These are phyloP conservation scores for Discostella pseudostelligera DNA, from an alignment of 108 stramenopile species.

Conservation along the genomic window DNA sequence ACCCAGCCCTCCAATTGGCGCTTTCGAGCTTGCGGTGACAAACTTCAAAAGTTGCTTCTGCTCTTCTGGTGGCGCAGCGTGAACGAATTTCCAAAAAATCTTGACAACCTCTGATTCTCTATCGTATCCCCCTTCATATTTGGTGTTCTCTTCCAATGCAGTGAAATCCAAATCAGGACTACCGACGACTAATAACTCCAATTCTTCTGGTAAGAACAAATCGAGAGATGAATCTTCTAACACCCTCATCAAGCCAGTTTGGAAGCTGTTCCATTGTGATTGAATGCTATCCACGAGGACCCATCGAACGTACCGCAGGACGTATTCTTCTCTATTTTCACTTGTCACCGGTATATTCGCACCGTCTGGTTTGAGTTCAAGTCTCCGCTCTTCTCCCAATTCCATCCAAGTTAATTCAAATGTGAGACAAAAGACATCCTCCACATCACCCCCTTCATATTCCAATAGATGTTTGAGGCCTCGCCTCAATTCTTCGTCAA, in stretches of 20 bases:
- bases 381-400: conserved; percentile 59
- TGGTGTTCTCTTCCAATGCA: conserved; percentile 65
- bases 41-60: conserved; percentile 88
- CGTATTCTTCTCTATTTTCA: conserved; percentile 87
- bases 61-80: conserved; percentile 42
- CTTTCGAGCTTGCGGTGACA: conserved; percentile 79
- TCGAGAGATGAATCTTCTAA: conserved; percentile 72
- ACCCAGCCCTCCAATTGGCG: conserved; percentile 91
- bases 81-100: conserved; percentile 82
- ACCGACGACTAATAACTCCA: conserved; percentile 88
- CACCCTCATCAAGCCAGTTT: conserved; percentile 68
- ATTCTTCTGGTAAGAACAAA: conserved; percentile 81
- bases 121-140: conserved; percentile 82
- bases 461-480: conserved; percentile 83
- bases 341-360: conserved; percentile 73
- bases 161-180: conserved; percentile 82
- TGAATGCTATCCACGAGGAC: conserved; percentile 79
- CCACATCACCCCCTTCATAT: conserved; percentile 85
- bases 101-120: conserved; percentile 55
- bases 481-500: conserved; percentile 73
- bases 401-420: conserved; percentile 78
- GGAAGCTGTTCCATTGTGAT: conserved; percentile 74
- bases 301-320: conserved; percentile 80
- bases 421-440: conserved; percentile 80
- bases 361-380: conserved; percentile 87